These are phyloP conservation scores for Ascocoryne sarcoides DNA, from an alignment of 2,329 filamentous ascomycete genomes.

Conservation along the genomic window DNA sequence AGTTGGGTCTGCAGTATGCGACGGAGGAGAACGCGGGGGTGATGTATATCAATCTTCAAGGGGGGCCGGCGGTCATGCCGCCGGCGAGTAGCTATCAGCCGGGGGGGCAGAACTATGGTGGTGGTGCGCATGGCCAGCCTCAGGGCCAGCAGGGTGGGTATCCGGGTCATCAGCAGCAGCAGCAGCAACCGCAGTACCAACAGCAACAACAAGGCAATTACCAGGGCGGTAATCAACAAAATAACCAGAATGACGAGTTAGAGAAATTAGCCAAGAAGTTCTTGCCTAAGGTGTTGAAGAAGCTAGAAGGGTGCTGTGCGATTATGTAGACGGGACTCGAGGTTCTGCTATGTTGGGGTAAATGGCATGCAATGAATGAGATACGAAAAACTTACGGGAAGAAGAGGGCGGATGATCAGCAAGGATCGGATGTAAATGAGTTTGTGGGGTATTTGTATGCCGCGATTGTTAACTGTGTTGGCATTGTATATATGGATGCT, in stretches of 20 bases:
- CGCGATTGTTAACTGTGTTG: too few relatives aligned
- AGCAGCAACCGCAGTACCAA: slow-evolving; percentile 35
- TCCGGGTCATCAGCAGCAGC: slow-evolving; percentile 16
- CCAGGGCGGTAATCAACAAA: slow-evolving; percentile 32
- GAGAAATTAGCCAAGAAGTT: slow-evolving; percentile 28
- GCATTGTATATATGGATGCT: too few relatives aligned
- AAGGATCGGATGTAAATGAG: too few relatives aligned
- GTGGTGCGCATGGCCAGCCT: slow-evolving; percentile 26
- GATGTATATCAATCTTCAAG: slow-evolving; percentile 80
- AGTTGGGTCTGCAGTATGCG: slow-evolving; percentile 71
- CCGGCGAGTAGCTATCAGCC: slow-evolving; percentile 34
- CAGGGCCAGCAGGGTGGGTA: slow-evolving; percentile 30
- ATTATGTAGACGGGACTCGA: slow-evolving; percentile 24
- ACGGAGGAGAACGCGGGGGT: slow-evolving; percentile 86
- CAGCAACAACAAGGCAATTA: slow-evolving; percentile 28
- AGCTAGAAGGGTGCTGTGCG: slow-evolving; percentile 26
- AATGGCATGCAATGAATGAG: too few relatives aligned
- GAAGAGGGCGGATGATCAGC: too few relatives aligned
- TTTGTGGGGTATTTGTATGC: too few relatives aligned
- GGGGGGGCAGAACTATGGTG: slow-evolving; percentile 30
- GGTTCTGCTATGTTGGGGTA: too few relatives aligned
- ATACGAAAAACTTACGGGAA: too few relatives aligned
- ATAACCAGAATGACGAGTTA: slow-evolving; percentile 28
- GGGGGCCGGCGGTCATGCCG: slow-evolving; percentile 50
- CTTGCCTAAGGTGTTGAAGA: slow-evolving; percentile 24